These are phyloP conservation scores for Crithidia fasciculata DNA, from an alignment of 208 protist genomes.

Conservation along the genomic window DNA sequence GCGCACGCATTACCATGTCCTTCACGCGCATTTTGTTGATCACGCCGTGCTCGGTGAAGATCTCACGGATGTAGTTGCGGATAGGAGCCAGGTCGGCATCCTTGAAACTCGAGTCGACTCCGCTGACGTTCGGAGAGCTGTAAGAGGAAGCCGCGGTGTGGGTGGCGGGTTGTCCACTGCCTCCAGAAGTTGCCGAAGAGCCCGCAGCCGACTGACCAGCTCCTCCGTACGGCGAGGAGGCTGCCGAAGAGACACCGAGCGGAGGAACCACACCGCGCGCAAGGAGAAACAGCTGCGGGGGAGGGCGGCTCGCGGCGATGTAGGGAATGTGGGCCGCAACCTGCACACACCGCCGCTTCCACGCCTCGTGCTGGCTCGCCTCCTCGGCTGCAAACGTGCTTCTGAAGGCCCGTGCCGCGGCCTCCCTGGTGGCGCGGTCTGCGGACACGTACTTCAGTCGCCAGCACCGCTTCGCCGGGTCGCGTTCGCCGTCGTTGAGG, in stretches of 20 bases:
- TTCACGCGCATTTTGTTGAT: slow-evolving; percentile 86
- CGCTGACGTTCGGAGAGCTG: slow-evolving; percentile 8
- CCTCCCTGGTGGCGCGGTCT: slow-evolving; percentile 24
- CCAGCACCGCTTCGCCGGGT: slow-evolving; percentile 68
- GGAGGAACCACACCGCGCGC: slow-evolving; percentile 18
- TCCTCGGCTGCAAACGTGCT: slow-evolving; percentile 47
- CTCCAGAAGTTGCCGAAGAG: neutral
- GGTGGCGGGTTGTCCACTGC: neutral
- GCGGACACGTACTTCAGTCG: slow-evolving; percentile 59
- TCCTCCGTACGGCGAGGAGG: slow-evolving; percentile 14
- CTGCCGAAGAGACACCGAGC: neutral
- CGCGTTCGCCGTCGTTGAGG: slow-evolving; percentile 53
- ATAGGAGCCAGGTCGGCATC: slow-evolving; percentile 66
- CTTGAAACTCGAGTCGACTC: slow-evolving; percentile 16
- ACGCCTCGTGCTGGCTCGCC: slow-evolving; percentile 54
- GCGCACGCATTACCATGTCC: slow-evolving; percentile 70
- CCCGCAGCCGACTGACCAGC: slow-evolving; percentile 1
- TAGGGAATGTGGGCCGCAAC: slow-evolving; percentile 52
- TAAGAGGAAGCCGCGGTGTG: slow-evolving; percentile 18
- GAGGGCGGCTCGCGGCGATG: slow-evolving; percentile 42
- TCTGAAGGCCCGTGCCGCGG: slow-evolving; percentile 32
- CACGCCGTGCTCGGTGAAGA: slow-evolving; percentile 86
- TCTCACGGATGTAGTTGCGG: slow-evolving; percentile 58
- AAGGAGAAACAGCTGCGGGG: slow-evolving; percentile 42
- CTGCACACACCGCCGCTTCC: slow-evolving; percentile 42